Base-by-base conservation (phyloP, 1,284 basidiomycete species). In the Ganoderma lingzhi region DNA sequence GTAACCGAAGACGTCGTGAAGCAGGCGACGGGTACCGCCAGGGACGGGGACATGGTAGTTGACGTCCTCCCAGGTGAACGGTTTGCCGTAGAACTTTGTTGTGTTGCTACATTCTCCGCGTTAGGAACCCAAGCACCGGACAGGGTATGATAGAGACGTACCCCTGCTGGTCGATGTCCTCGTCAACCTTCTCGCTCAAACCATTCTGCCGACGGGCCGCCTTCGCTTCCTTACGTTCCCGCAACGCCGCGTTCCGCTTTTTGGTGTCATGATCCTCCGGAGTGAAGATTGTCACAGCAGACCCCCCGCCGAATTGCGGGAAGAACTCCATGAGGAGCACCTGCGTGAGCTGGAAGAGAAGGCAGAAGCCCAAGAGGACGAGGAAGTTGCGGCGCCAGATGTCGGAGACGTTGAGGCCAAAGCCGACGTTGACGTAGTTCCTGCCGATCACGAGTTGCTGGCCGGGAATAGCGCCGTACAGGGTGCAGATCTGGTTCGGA, bases 1-100 rank as follows among this genome's bases (percentile, higher is more conserved):
- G 81, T 92, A 97, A 0, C 96, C 96, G 75, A 87, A 90, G n/a
- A 97, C 92, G 76, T 96, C 90, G 77, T 96, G 90, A 62, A 97
- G 85, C 48, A 97, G 85, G 63, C 91, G 86, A 23, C 86, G 87
- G 4, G 84, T 84, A 58, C 95, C 91, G 32, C 88, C 90, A 53
- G 92, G 87, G 39, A 93, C 88, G 8, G 90, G 91, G 35, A 96
- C 91, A 74, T 88, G 84, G 75, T 95, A 95, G 76, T 90, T 91
- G 69, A 93, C 79, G 15, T 81, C 80, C 76, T 92, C 88, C 91
- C 91, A 93, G 0, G 91, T 91, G 75, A 93, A 90, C 0, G 88
- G 84, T 72, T 84, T 87, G 64, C 84, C 82, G 70, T 87, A 80
- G 42, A 76, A 73, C 30, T 68, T 72, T 2, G 69, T 68, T 1